Evolutionary conservation across 2,329 filamentous ascomycete species (phyloP).

Genomic region (Pseudocercospora crystallina): DNA sequence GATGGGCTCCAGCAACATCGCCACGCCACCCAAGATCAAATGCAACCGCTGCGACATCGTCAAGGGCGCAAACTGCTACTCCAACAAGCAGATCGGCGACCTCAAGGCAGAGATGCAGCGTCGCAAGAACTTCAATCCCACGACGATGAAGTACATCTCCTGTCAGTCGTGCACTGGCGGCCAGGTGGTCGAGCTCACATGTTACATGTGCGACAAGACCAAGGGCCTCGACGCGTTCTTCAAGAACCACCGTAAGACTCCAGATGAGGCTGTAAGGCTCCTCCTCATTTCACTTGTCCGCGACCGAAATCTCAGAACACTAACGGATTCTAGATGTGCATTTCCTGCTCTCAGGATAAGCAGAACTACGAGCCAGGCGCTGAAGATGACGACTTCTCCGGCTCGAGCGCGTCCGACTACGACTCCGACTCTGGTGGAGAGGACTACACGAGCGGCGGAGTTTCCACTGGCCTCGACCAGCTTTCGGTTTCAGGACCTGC

Average conservation of each 20-base stretch:
- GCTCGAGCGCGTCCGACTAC: slow-evolving; percentile 9
- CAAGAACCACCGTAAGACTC: slow-evolving; percentile 26
- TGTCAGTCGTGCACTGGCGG: slow-evolving; percentile 25
- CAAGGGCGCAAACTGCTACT: slow-evolving; percentile 8
- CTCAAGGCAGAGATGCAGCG: slow-evolving; percentile 3
- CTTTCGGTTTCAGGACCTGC: neutral
- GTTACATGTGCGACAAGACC: slow-evolving; percentile 24
- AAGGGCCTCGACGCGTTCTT: slow-evolving; percentile 28
- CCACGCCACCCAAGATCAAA: slow-evolving; percentile 17
- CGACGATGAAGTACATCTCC: slow-evolving; percentile 12
- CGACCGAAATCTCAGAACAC: neutral
- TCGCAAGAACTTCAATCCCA: slow-evolving; percentile 11
- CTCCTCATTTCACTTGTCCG: neutral
- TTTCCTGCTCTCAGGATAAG: slow-evolving; percentile 20
- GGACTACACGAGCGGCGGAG: neutral
- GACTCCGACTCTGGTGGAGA: slow-evolving; percentile 7
- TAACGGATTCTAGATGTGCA: slow-evolving; percentile 24
- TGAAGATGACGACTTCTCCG: slow-evolving; percentile 10
- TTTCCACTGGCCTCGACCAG: no score
- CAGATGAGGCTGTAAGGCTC: slow-evolving; percentile 25
- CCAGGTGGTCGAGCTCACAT: slow-evolving; percentile 27
- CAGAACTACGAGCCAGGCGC: slow-evolving; percentile 22
- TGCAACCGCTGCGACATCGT: slow-evolving; percentile 18
- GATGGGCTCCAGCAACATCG: no score
- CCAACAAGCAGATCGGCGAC: slow-evolving; percentile 9